Evolutionary conservation across 2,329 filamentous ascomycete species (phyloP), one percentile per base, ranked within the genome.

Genomic region (Fusarium sarcochroum): DNA sequence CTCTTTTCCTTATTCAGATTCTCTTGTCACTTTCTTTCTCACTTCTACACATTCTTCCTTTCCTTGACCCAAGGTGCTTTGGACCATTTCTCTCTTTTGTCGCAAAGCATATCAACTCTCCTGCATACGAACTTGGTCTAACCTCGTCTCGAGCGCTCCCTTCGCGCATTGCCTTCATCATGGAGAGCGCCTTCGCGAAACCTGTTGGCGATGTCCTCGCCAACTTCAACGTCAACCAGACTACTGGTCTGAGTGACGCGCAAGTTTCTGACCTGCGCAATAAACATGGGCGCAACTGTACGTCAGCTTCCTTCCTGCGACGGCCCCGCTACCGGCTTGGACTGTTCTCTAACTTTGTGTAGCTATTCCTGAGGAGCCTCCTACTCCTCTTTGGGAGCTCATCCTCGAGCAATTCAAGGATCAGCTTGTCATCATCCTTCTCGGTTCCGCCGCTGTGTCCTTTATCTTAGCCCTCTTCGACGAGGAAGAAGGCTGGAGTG

Each of bases 391-490:
- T 47, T 99, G 95, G 96, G 89, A 98, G 82, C 90, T 99, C 68
- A 93, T 99, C 57, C 87, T 99, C 61, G 96, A 99, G 82, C 96
- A 99, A 80, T 99, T 99, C 87, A 98, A 99, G 82, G 96, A 99
- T 79, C 96, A 99, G 81, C 89, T 99, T 47, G 96, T 99, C 72
- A 88, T 99, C 54, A 99, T 99, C 73, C 86, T 99, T 21, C 88
- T 99, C 49, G 96, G 90, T 55, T 98, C 95, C 37, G 96, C 96
- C 13, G 93, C 91, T 20, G 91, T 99, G 35, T 98, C 96, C 3
- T 98, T 99, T 78, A 89, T 94, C 25, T 85, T 99, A 66, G 96
- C 96, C 25, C 86, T 99, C 14, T 94, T 99, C 73, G 96, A 99
- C 79, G 92, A 96, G 44, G 92, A 92, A 65, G 93, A 94, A 74